Base-by-base conservation (phyloP, 2,329 filamentous ascomycete species). In the Fusarium ramigenum region DNA sequence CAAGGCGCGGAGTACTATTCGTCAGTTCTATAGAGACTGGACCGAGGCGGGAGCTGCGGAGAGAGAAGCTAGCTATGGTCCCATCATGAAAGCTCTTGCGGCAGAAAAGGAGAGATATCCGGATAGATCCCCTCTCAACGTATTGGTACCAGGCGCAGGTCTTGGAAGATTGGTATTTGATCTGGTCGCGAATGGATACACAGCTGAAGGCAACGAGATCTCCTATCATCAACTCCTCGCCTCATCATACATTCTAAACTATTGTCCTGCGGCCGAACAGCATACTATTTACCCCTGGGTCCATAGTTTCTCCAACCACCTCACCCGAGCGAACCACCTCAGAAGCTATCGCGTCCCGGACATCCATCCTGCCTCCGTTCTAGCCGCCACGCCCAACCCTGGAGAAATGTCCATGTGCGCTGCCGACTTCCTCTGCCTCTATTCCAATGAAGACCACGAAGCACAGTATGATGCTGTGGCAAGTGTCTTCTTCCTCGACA, bases 21-120 rank as follows among this genome's bases (percentile, higher is more conserved):
- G 96, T 16, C 96, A 99, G 79, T 93, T 98, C 80, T 98, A 95
- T 82, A 91, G 96, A 21, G 96, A 99, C 81, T 99, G 97, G 96
- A 94, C 93, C 30, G 88, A 86, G 4, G 95, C 93, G 77, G 96
- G 96, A 0, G 85, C 84, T 6, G 79, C 82, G 1, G 97, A 99
- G 84, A 87, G 96, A 43, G 85, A 89, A n/a, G 90, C 90, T 7
- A 94, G 93, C 78, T 97, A 96, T 79, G 88, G 86, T 0, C 94
- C 93, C 0, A 88, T 98, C 11, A 83, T 97, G 66, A 79, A 82
- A 23, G 91, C 91, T 30, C 85, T 99, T 21, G 83, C 87, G 12
- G 80, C 81, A 16, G 88, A 91, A 80, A 83, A 79, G 65, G 66
- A 64, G 9, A 75, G 63, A 36, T 32, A 62, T 11, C 66, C 75